These are phyloP conservation scores for Nosema muscidifuracis DNA, from an alignment of 371 early-diverging fungal genomes.

Conservation along the genomic window DNA sequence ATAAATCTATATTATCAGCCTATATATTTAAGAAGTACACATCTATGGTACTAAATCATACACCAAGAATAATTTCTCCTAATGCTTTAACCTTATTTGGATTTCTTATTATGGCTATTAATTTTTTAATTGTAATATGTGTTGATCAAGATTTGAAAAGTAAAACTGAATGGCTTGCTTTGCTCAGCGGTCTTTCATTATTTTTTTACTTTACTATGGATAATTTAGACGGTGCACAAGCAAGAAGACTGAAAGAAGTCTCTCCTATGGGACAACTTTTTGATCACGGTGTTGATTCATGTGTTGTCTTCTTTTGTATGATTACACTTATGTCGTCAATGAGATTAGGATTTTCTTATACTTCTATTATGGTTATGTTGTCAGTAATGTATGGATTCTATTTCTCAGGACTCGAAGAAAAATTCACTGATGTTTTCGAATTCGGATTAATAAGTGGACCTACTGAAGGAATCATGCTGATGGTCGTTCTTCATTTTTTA, in stretches of 20 bases:
- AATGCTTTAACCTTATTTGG: slow-evolving; percentile 89
- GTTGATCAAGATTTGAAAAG: slow-evolving; percentile 70
- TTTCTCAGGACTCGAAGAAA: slow-evolving; percentile 81
- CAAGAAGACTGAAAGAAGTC: slow-evolving; percentile 77
- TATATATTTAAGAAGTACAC: slow-evolving; percentile 76
- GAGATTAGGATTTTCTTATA: slow-evolving; percentile 34
- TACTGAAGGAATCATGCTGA: slow-evolving; percentile 77
- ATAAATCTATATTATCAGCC: slow-evolving; percentile 73
- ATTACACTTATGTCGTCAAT: slow-evolving; percentile 65
- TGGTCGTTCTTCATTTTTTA: slow-evolving; percentile 33
- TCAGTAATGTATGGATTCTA: slow-evolving; percentile 68
- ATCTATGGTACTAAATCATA: slow-evolving; percentile 73
- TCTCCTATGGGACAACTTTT: slow-evolving; percentile 88
- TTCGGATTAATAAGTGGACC: slow-evolving; percentile 84
- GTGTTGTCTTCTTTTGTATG: slow-evolving; percentile 44
- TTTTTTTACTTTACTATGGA: slow-evolving; percentile 90
- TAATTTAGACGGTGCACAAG: slow-evolving; percentile 94
- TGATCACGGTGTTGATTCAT: slow-evolving; percentile 64
- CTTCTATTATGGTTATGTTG: slow-evolving; percentile 35
- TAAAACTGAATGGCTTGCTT: slow-evolving; percentile 75
- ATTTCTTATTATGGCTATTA: slow-evolving; percentile 63
- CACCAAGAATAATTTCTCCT: slow-evolving; percentile 85
- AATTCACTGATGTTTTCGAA: slow-evolving; percentile 80
- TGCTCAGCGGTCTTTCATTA: slow-evolving; percentile 68
- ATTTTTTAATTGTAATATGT: slow-evolving; percentile 62